phyloP scores from a whole-genome alignment of 1,284 basidiomycete genomes.

The Puccinia triticina region DNA sequence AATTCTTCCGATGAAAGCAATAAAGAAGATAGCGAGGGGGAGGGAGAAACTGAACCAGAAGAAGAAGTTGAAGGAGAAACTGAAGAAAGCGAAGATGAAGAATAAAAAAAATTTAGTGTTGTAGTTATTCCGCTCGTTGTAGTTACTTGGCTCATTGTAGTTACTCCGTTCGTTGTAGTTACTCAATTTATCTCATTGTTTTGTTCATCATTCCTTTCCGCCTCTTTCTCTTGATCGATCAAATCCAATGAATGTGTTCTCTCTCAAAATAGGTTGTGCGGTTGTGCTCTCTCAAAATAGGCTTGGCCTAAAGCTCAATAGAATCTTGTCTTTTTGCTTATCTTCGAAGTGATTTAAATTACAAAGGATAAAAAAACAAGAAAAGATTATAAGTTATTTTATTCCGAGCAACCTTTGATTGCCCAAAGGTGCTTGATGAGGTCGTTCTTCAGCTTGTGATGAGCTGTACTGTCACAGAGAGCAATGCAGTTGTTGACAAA shows the following conservation, averaged over 20 bases:
- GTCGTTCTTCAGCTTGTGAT: not conserved
- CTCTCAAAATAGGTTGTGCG: too few species aligned
- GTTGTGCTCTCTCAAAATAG: too few species aligned
- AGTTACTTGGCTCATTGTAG: not conserved
- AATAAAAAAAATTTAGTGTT: not conserved
- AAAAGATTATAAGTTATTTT: too few species aligned
- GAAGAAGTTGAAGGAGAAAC: not conserved
- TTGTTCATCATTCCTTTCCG: too few species aligned
- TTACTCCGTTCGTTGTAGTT: too few species aligned
- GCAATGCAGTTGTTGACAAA: not conserved
- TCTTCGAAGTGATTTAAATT: too few species aligned
- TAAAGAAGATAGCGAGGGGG: not conserved
- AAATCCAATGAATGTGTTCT: too few species aligned
- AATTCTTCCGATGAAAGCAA: too few species aligned
- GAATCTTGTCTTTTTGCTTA: not conserved
- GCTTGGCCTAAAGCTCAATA: too few species aligned
- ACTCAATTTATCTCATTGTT: too few species aligned
- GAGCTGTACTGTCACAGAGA: not conserved
- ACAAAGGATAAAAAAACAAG: too few species aligned
- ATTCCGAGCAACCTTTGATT: not conserved
- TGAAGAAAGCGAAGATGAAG: not conserved
- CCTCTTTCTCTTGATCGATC: too few species aligned
- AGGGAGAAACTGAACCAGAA: not conserved
- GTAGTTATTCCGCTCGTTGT: not conserved
- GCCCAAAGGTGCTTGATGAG: not conserved